Conservation (phyloP, 257 asterid genomes). For the Handroanthus guayacan region DNA sequence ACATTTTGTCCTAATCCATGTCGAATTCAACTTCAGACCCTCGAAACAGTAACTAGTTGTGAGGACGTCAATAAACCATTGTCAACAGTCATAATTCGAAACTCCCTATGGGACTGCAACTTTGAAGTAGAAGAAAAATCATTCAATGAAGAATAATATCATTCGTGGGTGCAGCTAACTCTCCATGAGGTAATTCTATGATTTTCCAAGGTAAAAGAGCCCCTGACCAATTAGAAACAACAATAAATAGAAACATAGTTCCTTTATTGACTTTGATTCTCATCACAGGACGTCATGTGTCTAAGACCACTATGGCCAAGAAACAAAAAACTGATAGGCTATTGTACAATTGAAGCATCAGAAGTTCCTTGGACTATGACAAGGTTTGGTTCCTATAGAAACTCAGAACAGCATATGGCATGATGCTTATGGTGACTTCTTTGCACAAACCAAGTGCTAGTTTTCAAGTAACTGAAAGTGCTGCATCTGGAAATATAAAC, state of each 20-base stretch:
- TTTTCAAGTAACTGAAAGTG: slow-evolving; percentile 32
- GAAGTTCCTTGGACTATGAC: slow-evolving; percentile 25
- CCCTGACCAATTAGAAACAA: too few species aligned
- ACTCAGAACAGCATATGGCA: not conserved
- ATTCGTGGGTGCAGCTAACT: too few species aligned
- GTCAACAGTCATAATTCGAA: slow-evolving; percentile 19
- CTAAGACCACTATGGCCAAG: slow-evolving; percentile 27
- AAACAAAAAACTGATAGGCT: slow-evolving; percentile 6
- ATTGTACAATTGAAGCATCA: slow-evolving; percentile 9
- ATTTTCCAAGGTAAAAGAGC: too few species aligned
- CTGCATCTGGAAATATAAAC: slow-evolving; percentile 17
- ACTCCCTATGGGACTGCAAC: slow-evolving; percentile 18
- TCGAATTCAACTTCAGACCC: slow-evolving; percentile 20
- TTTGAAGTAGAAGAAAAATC: slow-evolving; percentile 27
- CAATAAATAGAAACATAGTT: too few species aligned
- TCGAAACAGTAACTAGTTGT: slow-evolving; percentile 24
- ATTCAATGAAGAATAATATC: slow-evolving; percentile 12
- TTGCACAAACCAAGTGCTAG: slow-evolving; percentile 18
- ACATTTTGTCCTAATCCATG: slow-evolving; percentile 3
- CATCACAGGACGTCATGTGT: slow-evolving; percentile 4
- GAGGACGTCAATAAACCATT: slow-evolving; percentile 17
- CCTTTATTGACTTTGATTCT: slow-evolving; percentile 15
- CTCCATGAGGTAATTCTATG: too few species aligned
- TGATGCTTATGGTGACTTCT: not conserved
- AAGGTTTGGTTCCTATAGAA: slow-evolving; percentile 10